Base-by-base conservation (phyloP, 2,329 filamentous ascomycete species). In the Penicillium freii region DNA sequence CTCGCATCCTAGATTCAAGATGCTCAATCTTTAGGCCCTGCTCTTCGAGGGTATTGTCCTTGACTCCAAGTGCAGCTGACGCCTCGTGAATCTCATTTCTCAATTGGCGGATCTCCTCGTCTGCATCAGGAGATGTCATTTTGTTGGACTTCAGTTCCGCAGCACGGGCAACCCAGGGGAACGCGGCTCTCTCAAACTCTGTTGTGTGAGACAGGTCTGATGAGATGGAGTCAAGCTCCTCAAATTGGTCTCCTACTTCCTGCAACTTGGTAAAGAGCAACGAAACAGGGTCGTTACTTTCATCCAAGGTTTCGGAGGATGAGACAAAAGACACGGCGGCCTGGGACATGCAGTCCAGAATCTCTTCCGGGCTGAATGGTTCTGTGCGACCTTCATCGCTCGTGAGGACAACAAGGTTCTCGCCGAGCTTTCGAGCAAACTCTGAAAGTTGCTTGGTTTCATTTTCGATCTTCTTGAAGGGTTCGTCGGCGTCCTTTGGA, bases 21-120 rank as follows among this genome's bases (percentile, higher is more conserved):
- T 94, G 90, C 75, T 97, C 93, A 65, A 97, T 96, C 74, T 94
- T 92, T 65, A 97, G 88, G n/a, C 88, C 84, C 25, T 90, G 77
- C 57, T 95, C 93, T 73, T 95, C 92, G 51, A 96, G 84, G 36
- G 88, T 87, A 71, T 92, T 90, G 63, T 96, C 91, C 61, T 88
- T 87, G 62, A 87, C 83, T 1, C 88, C 86, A 56, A 91, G 82
- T 4, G 84, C 81, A 54, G 88, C 86, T 4, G 90, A 88, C 21
- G 89, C 87, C 68, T 93, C 90, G 63, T 87, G 86, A 63, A 94
- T 84, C 64, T 93, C 88, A 52, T 92, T 90, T 66, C 88, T 91
- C 56, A 96, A 80, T 21, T 87, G 86, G 7, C 88, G 85, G 53
- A 97, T 83, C 72, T 96, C 90, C 68, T 93, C 90, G 69, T 96